Evolutionary conservation across 1,284 basidiomycete genomes (phyloP), one percentile per base, ranked within the genome.

Genomic region (Puccinia novopanici): DNA sequence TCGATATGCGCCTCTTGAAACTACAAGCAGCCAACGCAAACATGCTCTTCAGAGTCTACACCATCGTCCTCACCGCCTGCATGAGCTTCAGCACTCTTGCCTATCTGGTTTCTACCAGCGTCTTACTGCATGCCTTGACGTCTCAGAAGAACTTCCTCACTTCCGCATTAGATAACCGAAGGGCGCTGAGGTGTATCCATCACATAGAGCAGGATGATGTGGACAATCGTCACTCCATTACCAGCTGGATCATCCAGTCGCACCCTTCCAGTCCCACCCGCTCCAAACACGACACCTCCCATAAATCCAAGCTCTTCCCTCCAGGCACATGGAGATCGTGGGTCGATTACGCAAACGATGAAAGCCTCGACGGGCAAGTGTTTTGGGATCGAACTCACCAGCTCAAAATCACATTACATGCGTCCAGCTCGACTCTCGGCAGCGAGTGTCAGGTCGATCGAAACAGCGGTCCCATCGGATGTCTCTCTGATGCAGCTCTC

Each of bases 301-400:
- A n/a, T n/a, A 52, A 42, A 57, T 24, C 37, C 2, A 55, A 37
- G 30, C 22, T 40, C 40, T 68, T 73, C 22, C 22, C 30, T n/a
- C 71, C 71, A 2, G 37, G 52, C 50, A 73, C 50, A 42, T 73
- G 71, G 71, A 55, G 54, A 57, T 73, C 71, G 12, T 73, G 71
- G 71, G 24, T 73, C 12, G 71, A 73, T 42, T 57, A 55, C 15
- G 71, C 71, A 4, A 73, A 73, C 50, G 67, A 68, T 42, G 67
- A 68, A n/a, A 45, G 45, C 27, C 17, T 68, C 6, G 34, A 48
- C 27, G 67, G 27, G 50, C n/a, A 50, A 19, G 67, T 68, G n/a
- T 45, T 45, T 27, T 68, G 67, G 67, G 27, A 52, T 17, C 67
- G n/a, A 34, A 34, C 27, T 27, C 42, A 68, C 37, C 42, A 68